Evolutionary conservation across 2,329 filamentous ascomycete genomes (phyloP), one percentile per base, ranked within the genome.

Genomic region (Corynespora cassiicola): DNA sequence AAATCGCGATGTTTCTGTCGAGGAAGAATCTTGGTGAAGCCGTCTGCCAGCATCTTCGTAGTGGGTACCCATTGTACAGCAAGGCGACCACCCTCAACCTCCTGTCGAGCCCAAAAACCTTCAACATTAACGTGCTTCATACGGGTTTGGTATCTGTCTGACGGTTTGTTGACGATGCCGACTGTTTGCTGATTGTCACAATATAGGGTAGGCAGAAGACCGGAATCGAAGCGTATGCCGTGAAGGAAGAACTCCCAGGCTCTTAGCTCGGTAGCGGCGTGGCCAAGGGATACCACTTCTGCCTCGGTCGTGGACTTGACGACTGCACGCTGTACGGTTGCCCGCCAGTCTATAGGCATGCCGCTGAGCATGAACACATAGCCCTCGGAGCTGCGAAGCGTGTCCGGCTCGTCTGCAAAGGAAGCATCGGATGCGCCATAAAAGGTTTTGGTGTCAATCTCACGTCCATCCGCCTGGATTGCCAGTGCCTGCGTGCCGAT

Each of bases 351-450:
- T 17, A 59, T 44, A 9, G 41, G 40, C 14, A 36, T 18, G 7
- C 43, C 36, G 25, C 40, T 60, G 11, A 61, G 48, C 10, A 25
- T 17, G 38, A 61, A 55, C 20, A 56, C 11, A 26, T 47, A 60
- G 12, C 53, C 55, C 28, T 58, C 23, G n/a, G 47, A 50, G 35
- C 39, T 48, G 14, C 39, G 39, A 2, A 33, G 34, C 15, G 45
- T 53, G 4, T 16, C 31, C 7, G 23, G 16, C 17, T 61, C 9
- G 17, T 56, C 36, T 8, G 47, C 46, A 33, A 36, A 60, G 14
- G 35, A 49, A 12, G 45, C 43, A 31, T 60, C 45, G 25, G 37
- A 31, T 12, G 43, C 39, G 15, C 44, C 24, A 36, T 31, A 45
- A 33, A 56, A 55, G 28, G 22, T 17, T 10, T 37, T 24, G 18